Evolutionary conservation across 225 moss, liverwort and hornwort species (phyloP).

Genomic region (Bryum argenteum): DNA sequence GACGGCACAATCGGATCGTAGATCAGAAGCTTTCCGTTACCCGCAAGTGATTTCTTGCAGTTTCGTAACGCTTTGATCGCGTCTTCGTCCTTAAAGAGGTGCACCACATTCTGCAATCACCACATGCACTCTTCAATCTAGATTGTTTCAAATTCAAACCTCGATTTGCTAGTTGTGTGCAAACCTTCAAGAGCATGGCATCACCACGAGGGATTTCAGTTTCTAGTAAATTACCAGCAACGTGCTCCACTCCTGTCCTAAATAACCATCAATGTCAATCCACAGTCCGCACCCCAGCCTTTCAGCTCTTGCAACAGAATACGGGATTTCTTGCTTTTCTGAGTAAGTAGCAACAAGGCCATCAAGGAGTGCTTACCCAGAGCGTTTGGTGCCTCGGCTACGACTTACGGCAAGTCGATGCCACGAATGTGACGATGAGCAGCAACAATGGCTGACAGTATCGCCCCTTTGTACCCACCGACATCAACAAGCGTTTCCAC

Average conservation of each 20-base stretch:
- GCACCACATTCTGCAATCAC: constrained; percentile 37
- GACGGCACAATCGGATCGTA: constrained; percentile 34
- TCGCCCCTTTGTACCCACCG: constrained; percentile 41
- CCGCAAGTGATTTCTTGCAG: constrained; percentile 33
- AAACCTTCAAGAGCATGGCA: constrained; percentile 42
- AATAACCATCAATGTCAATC: neutral
- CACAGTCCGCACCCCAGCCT: no score
- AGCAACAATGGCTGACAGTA: constrained; percentile 41
- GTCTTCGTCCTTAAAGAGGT: constrained; percentile 28
- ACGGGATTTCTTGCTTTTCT: no score
- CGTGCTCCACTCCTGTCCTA: constrained; percentile 36
- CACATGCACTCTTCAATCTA: no score
- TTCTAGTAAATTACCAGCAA: constrained; percentile 31
- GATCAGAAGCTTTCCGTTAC: constrained; percentile 34
- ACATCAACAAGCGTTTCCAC: constrained; percentile 52
- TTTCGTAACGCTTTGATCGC: constrained; percentile 30
- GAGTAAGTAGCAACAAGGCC: no score
- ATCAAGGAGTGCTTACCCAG: no score
- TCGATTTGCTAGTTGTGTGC: neutral
- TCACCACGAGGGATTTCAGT: constrained; percentile 30
- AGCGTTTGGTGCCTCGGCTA: constrained; percentile 23
- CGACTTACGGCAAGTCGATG: constrained; percentile 43
- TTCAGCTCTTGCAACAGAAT: no score
- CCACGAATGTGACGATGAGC: constrained; percentile 47
- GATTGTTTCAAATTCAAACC: no score